These are phyloP conservation scores for Clathrospora elynae DNA, from an alignment of 2,329 filamentous ascomycete species.

Conservation along the genomic window DNA sequence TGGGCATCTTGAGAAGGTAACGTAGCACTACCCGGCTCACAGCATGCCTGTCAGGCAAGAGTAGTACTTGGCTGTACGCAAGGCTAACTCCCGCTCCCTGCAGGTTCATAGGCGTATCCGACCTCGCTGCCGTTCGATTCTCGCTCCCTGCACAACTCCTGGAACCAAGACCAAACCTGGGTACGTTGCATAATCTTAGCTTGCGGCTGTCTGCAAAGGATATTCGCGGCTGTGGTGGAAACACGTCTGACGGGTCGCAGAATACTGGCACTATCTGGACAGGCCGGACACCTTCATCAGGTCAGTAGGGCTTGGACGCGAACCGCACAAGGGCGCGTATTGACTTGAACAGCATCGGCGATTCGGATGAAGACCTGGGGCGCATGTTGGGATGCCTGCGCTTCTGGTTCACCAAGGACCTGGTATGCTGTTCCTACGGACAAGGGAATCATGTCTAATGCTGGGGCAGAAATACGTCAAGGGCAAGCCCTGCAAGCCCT, in stretches of 20 bases:
- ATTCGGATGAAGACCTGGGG: slow-evolving; percentile 86
- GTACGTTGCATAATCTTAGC: slow-evolving; percentile 49
- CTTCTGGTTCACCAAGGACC: slow-evolving; percentile 98
- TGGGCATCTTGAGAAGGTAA: slow-evolving; percentile 87
- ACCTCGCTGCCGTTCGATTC: slow-evolving; percentile 94
- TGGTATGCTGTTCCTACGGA: slow-evolving; percentile 56
- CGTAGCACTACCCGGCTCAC: slow-evolving; percentile 11
- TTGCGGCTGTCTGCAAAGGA: not conserved
- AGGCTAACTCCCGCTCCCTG: slow-evolving; percentile 17
- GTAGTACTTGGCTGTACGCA: slow-evolving; percentile 7
- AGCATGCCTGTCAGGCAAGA: not conserved
- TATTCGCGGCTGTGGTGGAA: not conserved
- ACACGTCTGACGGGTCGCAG: slow-evolving; percentile 52
- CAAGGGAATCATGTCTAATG: slow-evolving; percentile 23
- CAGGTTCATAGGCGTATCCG: slow-evolving; percentile 93
- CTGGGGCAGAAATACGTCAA: slow-evolving; percentile 86
- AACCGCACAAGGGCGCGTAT: slow-evolving; percentile 22
- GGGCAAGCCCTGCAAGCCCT: slow-evolving; percentile 97
- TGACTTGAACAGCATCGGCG: slow-evolving; percentile 68
- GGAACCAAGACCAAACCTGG: slow-evolving; percentile 92
- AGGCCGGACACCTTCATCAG: slow-evolving; percentile 85
- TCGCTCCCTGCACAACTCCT: slow-evolving; percentile 93
- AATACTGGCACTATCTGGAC: slow-evolving; percentile 99
- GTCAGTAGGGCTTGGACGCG: slow-evolving; percentile 45
- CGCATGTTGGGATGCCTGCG: slow-evolving; percentile 93